A percentile compares a stretch with the other conserved stretches of the same genome.
Conservation (phyloP, 225 moss, liverwort and hornwort genomes). For the Anthoceros angustus region DNA sequence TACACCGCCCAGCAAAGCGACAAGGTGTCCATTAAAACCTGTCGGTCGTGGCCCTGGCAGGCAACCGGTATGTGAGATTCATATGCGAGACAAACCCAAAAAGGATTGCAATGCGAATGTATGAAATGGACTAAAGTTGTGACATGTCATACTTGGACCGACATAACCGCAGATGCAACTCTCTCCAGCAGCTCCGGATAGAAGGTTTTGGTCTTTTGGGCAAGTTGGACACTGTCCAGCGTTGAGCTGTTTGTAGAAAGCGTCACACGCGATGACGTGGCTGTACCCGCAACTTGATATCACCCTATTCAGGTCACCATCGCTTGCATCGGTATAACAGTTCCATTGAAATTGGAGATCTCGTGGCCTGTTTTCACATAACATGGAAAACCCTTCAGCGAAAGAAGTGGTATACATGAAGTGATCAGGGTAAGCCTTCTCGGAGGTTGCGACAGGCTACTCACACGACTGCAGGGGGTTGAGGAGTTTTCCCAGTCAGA, state of each 20-base stretch:
- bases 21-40: not conserved
- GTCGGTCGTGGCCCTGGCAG: not conserved
- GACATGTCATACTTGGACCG: not conserved
- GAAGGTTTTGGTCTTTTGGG: not conserved
- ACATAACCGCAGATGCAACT: not conserved
- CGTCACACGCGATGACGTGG: not conserved
- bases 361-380: not conserved
- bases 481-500: not conserved
- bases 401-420: not conserved
- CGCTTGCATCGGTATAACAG: not conserved
- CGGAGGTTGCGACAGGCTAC: not conserved
- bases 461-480: not conserved
- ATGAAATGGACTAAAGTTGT: not conserved
- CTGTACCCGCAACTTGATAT: not conserved
- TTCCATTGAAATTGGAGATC: not conserved
- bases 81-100: not conserved
- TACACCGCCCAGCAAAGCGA: not conserved
- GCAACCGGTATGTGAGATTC: not conserved
- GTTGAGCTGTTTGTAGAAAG: not conserved
- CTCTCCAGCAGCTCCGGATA: not conserved
- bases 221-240: not conserved
- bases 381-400: not conserved
- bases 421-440: not conserved
- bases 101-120: not conserved
- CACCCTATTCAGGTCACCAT: slow-evolving; percentile 1